These are phyloP conservation scores for Kondoa malvinella DNA, from an alignment of 768 basidiomycete genomes.

Conservation along the genomic window DNA sequence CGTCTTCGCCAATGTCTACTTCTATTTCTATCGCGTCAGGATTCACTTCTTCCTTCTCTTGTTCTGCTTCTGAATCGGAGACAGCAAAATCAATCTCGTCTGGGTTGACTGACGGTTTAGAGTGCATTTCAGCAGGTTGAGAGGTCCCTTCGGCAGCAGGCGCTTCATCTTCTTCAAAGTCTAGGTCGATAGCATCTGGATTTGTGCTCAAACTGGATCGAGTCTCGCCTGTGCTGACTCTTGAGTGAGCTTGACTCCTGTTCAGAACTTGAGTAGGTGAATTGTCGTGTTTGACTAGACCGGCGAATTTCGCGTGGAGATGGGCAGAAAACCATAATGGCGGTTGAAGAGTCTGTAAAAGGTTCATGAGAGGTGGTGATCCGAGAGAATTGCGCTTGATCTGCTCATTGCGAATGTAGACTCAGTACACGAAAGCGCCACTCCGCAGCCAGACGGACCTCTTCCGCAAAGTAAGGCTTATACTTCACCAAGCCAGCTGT, in stretches of 20 bases:
- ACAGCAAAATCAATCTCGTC: conserved; percentile 40
- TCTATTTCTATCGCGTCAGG: conserved; percentile 29
- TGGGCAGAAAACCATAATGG: conserved; percentile 88
- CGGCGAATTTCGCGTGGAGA: conserved; percentile 72
- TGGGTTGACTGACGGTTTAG: conserved; percentile 28
- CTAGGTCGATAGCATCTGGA: conserved; percentile 31
- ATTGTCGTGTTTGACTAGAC: conserved; percentile 32
- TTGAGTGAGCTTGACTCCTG: neutral
- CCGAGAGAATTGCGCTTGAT: conserved; percentile 53
- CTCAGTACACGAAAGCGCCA: neutral
- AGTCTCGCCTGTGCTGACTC: neutral
- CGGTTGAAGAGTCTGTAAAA: conserved; percentile 56
- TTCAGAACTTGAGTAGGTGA: conserved; percentile 15
- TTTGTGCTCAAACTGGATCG: conserved; percentile 16
- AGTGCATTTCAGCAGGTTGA: too few relatives aligned
- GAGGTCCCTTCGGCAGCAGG: neutral
- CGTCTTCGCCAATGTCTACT: conserved; percentile 27
- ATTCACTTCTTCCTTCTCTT: neutral
- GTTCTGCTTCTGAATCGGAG: too few relatives aligned
- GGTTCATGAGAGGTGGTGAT: conserved; percentile 65
- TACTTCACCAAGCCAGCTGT: conserved; percentile 45
- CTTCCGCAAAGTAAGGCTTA: conserved; percentile 60
- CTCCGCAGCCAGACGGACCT: conserved; percentile 32
- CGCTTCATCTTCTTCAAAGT: conserved; percentile 19
- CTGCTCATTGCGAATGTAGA: conserved; percentile 18